Base-by-base conservation (phyloP, 2,329 filamentous ascomycete species). In the Madurella mycetomatis region DNA sequence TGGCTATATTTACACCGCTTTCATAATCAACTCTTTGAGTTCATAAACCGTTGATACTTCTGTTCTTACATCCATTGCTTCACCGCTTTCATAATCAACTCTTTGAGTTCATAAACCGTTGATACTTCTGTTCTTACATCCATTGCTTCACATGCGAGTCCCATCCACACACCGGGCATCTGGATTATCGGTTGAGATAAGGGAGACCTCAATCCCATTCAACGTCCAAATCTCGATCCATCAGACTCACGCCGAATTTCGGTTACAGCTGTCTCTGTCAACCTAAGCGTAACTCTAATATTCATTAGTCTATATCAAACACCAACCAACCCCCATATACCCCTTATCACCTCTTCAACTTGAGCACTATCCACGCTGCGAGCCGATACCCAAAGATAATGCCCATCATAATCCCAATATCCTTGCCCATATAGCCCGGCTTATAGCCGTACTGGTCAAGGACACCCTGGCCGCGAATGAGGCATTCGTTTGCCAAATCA, bases 351-450 rank as follows among this genome's bases (percentile, higher is more conserved):
- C 47, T 64, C 63, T 62, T 68, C 59, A 73, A 37, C 62, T 65
- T 70, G 19, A 90, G 69, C 19, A 82, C 84, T 49, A 81, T 61
- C 83, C 83, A 89, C 1, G 83, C 85, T 5, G 90, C 76, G 5
- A 90, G 44, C 48, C 88, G 74, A 72, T 92, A 92, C 0, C 82
- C 90, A 13, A 81, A 73, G 62, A 90, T 85, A 60, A 95, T 95
- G 2, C 76, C 83, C 49, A 95, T 66, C 74, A 92, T 77, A 62
- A 92, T 92, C 0, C 89, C 90, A 17, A 90, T 82, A 77, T 88
- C 88, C 65, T 82, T 79, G 2, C 83, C 86, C 30, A 79, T 80
- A 54, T 79, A 73, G 0, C 82, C 85, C 2, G 79, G 80, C 9
- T 77, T 71, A 68, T 90, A 92, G 0, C 84, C 86, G 68, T 90